Percentiles rank a stretch among this genome's conserved stretches.
Evolutionary conservation across 1,284 basidiomycete species (phyloP).

Genomic region (Fomes fomentarius): DNA sequence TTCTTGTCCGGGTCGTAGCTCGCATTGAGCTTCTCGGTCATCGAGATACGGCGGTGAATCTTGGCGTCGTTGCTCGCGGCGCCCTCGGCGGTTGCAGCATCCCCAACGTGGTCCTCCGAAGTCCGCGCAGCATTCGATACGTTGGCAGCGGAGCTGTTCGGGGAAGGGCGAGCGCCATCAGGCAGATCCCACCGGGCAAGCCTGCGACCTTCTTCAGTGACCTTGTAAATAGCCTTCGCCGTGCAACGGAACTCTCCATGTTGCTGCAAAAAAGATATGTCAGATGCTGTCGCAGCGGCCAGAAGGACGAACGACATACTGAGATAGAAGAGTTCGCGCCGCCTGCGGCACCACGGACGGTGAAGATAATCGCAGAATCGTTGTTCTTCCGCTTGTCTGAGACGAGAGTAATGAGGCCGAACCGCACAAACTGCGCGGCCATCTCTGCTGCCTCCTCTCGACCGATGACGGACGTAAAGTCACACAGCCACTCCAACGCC

Average conservation of each 20-base stretch:
- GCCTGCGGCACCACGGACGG: slow-evolving; percentile 80
- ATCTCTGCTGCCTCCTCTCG: slow-evolving; percentile 97
- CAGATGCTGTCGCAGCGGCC: too few species aligned
- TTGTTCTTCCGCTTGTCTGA: slow-evolving; percentile 88
- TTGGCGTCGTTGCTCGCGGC: slow-evolving; percentile 55
- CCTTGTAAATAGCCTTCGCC: slow-evolving; percentile 90
- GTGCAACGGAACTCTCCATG: slow-evolving; percentile 96
- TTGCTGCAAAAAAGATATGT: too few species aligned
- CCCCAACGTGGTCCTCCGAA: slow-evolving; percentile 48
- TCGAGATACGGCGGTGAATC: slow-evolving; percentile 77
- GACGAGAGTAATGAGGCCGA: slow-evolving; percentile 87
- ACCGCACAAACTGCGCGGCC: slow-evolving; percentile 96
- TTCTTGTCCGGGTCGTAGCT: slow-evolving; percentile 59
- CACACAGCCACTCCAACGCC: slow-evolving; percentile 96
- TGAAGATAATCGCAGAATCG: slow-evolving; percentile 88
- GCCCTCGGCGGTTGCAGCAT: slow-evolving; percentile 38
- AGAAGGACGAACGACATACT: slow-evolving; percentile 46
- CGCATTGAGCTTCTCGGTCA: slow-evolving; percentile 74
- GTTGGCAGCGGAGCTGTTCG: slow-evolving; percentile 67
- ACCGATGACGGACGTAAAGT: slow-evolving; percentile 96
- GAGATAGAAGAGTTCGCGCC: slow-evolving; percentile 73
- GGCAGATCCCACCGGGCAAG: slow-evolving; percentile 81
- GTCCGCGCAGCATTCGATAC: slow-evolving; percentile 45
- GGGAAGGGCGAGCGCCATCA: slow-evolving; percentile 52
- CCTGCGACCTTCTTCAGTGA: slow-evolving; percentile 89